A percentile compares a stretch with the other conserved stretches of the same genome.
These are phyloP conservation scores for Lepidium sativum DNA, from an alignment of 345 rosid species.

Conservation along the genomic window DNA sequence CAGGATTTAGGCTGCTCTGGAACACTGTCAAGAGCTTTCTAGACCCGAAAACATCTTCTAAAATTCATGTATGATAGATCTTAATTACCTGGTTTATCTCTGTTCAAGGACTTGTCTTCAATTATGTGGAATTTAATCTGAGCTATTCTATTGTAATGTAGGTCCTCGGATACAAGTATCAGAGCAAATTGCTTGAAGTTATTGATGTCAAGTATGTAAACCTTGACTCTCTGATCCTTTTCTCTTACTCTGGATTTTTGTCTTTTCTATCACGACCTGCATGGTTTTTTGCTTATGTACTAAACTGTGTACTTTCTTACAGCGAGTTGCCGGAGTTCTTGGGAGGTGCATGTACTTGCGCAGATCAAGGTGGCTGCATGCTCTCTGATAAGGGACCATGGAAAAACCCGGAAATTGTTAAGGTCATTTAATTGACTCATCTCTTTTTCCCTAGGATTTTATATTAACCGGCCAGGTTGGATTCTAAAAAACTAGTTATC, in stretches of 20 bases:
- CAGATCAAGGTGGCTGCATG: conserved; percentile 33
- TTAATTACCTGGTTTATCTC: conserved; percentile 5
- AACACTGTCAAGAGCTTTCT: conserved; percentile 71
- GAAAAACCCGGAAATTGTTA: conserved; percentile 31
- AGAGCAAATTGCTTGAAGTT: conserved; percentile 87
- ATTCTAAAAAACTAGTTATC: background rate
- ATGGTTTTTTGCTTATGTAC: background rate
- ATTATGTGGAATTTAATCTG: background rate
- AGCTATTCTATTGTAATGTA: conserved; percentile 17
- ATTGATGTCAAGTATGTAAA: conserved; percentile 66
- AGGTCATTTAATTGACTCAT: conserved; percentile 5
- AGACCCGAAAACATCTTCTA: conserved; percentile 93
- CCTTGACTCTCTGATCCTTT: background rate
- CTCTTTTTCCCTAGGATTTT: background rate
- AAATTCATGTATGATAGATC: conserved; percentile 70
- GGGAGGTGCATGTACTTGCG: conserved; percentile 31
- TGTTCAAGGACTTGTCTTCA: background rate
- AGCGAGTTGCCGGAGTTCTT: conserved; percentile 33
- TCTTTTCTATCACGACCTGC: background rate
- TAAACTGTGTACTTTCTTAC: background rate
- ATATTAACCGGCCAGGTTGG: background rate
- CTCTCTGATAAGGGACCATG: conserved; percentile 34
- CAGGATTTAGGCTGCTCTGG: conserved; percentile 92
- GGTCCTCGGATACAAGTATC: conserved; percentile 98
- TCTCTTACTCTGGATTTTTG: background rate